Base-by-base conservation (phyloP, 192 early-diverging fungal genomes). In the Coemansia sp. region DNA sequence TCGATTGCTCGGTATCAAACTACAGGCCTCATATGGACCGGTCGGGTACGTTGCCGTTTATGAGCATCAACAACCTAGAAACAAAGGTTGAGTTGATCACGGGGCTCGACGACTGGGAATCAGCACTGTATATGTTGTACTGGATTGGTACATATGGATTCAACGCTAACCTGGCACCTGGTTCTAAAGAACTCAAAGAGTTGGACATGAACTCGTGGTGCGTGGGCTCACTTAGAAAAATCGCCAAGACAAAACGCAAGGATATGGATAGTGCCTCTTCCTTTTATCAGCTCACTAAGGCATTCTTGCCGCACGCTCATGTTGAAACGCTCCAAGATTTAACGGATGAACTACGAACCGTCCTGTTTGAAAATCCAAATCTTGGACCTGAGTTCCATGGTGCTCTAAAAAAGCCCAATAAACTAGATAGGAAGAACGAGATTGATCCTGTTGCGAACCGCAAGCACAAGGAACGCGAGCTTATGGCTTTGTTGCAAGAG, bases 1-100 rank as follows among this genome's bases (percentile, higher is more conserved):
- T 65, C 1, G 30, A 53, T 19, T 14, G 7, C 4, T 12, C 25
- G 47, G 41, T 6, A 1, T 18, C 46, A 10, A 9, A 25, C 1
- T 15, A 5, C 4, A 50, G 2, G 13, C 1, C 15, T 19, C 53
- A 33, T 6, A 7, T 19, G 9, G 55, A 45, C 43, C 18, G 34
- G 38, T 27, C 55, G 0, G 62, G 62, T 0, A 69, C 67, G 5
- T 25, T 61, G 0, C 62, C 59, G 10, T 76, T 65, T 27, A 69
- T 69, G 63, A 62, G 59, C 30, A 69, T 76, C 30, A 55, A 49
- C 50, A 69, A 69, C 15, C 48, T 76, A 3, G 49, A 39, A 7
- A 43, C 42, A 1, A 18, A 14, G 7, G 9, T 15, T 19, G 46
- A 18, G 4, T 7, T 6, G 30, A 43, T 40, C 44, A 47, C 61